These are phyloP conservation scores for Pyricularia sp. DNA, from an alignment of 2,329 filamentous ascomycete genomes.

Conservation along the genomic window DNA sequence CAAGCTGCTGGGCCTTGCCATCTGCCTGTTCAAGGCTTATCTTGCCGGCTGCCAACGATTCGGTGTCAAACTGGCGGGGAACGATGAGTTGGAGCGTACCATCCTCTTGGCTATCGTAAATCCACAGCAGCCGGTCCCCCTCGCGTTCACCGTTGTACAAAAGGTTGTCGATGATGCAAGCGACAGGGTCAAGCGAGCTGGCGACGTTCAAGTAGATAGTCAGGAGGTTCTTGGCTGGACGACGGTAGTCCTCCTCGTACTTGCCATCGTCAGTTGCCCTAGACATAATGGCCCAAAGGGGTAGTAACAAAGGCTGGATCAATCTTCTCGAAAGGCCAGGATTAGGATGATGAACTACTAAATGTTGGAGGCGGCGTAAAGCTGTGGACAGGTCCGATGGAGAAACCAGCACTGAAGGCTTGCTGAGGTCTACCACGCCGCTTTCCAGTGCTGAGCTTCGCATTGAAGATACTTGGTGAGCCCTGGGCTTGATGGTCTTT, in stretches of 20 bases:
- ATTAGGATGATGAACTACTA: conserved; percentile 52
- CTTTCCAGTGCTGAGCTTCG: conserved; percentile 6
- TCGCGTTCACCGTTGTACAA: conserved; percentile 37
- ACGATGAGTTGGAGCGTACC: conserved; percentile 39
- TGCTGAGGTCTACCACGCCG: conserved; percentile 31
- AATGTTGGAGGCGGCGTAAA: conserved; percentile 38
- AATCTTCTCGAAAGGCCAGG: conserved; percentile 51
- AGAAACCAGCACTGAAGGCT: conserved; percentile 29
- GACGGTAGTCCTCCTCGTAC: conserved; percentile 26
- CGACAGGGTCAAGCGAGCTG: conserved; percentile 35
- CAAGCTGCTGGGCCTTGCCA: conserved; percentile 31
- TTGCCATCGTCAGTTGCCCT: conserved; percentile 24
- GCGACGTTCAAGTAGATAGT: conserved; percentile 45
- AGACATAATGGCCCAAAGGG: conserved; percentile 50
- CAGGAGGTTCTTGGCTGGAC: conserved; percentile 36
- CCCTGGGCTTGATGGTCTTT: conserved; percentile 30
- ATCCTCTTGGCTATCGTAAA: conserved; percentile 30
- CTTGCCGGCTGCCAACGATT: not conserved
- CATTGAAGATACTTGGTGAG: not conserved
- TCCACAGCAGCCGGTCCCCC: conserved; percentile 30
- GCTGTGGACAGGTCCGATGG: conserved; percentile 34
- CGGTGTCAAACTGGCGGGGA: conserved; percentile 9
- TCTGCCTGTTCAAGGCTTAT: conserved; percentile 24
- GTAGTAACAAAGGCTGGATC: conserved; percentile 41
- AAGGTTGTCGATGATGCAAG: conserved; percentile 37